A percentile compares a stretch with the other conserved stretches of the same genome.
Evolutionary conservation across 371 early-diverging fungal species (phyloP).

Genomic region (Saksenaea vasiformis): DNA sequence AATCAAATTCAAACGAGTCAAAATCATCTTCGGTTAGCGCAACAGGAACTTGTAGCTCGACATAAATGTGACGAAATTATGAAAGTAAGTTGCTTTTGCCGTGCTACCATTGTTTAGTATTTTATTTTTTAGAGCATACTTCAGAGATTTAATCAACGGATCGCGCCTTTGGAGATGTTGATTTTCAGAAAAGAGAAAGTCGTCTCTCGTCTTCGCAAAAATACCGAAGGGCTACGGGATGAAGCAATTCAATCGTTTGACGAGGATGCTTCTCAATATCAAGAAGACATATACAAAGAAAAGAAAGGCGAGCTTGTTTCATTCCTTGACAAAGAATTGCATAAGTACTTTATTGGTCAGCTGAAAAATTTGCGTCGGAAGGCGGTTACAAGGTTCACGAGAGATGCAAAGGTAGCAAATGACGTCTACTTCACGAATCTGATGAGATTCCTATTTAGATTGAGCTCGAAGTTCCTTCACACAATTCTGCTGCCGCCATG

Average conservation of each 20-base stretch:
- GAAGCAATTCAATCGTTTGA: conserved; percentile 78
- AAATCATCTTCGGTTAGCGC: conserved; percentile 96
- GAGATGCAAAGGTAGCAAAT: conserved; percentile 23
- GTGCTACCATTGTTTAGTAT: neutral
- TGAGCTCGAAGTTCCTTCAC: conserved; percentile 42
- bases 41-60: conserved; percentile 96
- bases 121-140: conserved; percentile 56
- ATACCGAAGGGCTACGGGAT: conserved; percentile 54
- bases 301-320: conserved; percentile 81
- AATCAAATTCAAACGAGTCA: conserved; percentile 89
- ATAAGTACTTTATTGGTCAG: conserved; percentile 82
- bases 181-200: conserved; percentile 78
- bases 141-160: conserved; percentile 63
- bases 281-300: conserved; percentile 81
- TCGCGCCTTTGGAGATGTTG: conserved; percentile 63
- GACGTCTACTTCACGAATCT: no score
- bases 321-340: conserved; percentile 76
- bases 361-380: conserved; percentile 81
- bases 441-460: no score
- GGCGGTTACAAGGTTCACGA: conserved; percentile 64
- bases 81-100: conserved; percentile 34
- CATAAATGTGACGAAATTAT: conserved; percentile 98
- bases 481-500: conserved; percentile 61
- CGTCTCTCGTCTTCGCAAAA: conserved; percentile 67
- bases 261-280: conserved; percentile 88